These are phyloP conservation scores for Zymoseptoria passerinii DNA, from an alignment of 2,329 filamentous ascomycete genomes.

Conservation along the genomic window DNA sequence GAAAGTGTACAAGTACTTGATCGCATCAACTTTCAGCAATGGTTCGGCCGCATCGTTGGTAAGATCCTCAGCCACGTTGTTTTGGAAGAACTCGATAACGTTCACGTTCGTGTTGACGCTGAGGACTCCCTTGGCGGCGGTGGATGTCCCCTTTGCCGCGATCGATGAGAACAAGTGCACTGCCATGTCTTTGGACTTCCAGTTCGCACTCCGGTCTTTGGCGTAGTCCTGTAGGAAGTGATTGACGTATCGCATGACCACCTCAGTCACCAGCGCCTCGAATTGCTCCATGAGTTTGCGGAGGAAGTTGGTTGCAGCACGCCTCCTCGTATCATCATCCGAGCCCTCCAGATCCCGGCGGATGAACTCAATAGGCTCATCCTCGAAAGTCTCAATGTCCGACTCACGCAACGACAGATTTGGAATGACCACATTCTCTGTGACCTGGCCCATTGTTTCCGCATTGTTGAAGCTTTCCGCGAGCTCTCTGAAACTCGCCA, in stretches of 20 bases:
- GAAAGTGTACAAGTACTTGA: conserved; percentile 97
- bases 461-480: conserved; percentile 79
- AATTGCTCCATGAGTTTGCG: conserved; percentile 83
- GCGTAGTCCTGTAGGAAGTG: conserved; percentile 71
- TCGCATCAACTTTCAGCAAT: conserved; percentile 91
- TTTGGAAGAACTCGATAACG: conserved; percentile 91
- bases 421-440: conserved; percentile 91
- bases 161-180: conserved; percentile 93
- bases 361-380: conserved; percentile 98
- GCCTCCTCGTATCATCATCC: conserved; percentile 83
- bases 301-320: conserved; percentile 91
- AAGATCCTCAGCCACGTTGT: conserved; percentile 82
- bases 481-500: conserved; percentile 69
- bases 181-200: conserved; percentile 98
- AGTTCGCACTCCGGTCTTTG: conserved; percentile 61
- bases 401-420: conserved; percentile 88
- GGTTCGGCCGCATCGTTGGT: conserved; percentile 64
- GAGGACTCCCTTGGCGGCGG: conserved; percentile 80
- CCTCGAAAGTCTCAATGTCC: conserved; percentile 92
- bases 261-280: conserved; percentile 71
- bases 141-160: conserved; percentile 82
- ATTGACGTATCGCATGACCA: conserved; percentile 80
- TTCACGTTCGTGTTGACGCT: conserved; percentile 69
- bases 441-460: conserved; percentile 70
- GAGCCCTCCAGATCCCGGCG: conserved; percentile 90